Evolutionary conservation across 208 protist species (phyloP), one percentile per base, ranked within the genome.

Genomic region (Eutreptiella sp.): DNA sequence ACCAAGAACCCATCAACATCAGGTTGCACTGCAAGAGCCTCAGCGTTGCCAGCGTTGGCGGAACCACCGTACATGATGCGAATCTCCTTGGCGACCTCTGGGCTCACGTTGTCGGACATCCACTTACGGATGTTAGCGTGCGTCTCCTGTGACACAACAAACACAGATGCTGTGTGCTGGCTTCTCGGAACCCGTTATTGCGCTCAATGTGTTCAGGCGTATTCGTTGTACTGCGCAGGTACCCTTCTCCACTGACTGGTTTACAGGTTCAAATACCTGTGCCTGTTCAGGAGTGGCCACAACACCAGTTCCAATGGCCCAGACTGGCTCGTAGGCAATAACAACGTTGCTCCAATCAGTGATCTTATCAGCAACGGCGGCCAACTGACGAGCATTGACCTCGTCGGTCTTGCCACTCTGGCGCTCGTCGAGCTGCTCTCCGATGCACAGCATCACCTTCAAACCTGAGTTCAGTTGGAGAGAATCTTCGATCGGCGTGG

Each of bases 1-100:
- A 99, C 94, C 5, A 99, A 82, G 80, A 99, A 99, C 42, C 96
- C 96, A 78, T 99, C 97, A 60, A 99, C 90, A 59, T 98, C 87
- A 4, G 38, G n/a, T 79, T 92, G 71, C 45, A 67, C 61, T 55
- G 90, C 83, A 0, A 99, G 81, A 32, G 81, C 81, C 23, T 35
- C 52, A 61, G 84, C 83, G 72, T 98, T 98, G 61, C 58, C 62
- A 26, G 70, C 75, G 46, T 74, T 96, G 38, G 98, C 95, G 29
- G 89, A 96, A 27, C 96, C 94, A 53, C 96, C 96, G 77, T 99
- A 99, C n/a, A 98, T 75, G 75, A 99, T 98, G 64, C 93, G 77
- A 5, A 87, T 79, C 16, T 67, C 58, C 5, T 58, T 26, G 4
- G 95, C 90, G 32, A 97, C 87, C n/a, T 95, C 82, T 2, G 73